phyloP scores from a whole-genome alignment of 768 basidiomycete species.

The Mycena leptocephala region DNA sequence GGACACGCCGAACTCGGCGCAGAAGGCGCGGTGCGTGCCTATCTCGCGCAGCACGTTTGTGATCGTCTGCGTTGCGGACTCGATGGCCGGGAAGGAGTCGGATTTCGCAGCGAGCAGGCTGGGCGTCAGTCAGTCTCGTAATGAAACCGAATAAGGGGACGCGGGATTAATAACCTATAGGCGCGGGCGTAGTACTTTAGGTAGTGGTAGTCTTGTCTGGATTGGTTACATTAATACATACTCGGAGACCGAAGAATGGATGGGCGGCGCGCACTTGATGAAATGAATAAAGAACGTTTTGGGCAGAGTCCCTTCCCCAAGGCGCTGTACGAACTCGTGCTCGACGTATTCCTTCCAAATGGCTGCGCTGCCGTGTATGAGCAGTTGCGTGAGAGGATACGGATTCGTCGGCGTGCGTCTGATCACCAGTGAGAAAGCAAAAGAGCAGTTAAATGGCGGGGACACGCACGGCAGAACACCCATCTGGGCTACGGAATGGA shows the following conservation, averaged over 20 bases:
- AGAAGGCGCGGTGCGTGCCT: slow-evolving; percentile 79
- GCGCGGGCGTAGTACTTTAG: slow-evolving; percentile 89
- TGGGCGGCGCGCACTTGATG: slow-evolving; percentile 73
- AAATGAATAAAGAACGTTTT: slow-evolving; percentile 85
- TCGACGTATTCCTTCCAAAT: slow-evolving; percentile 85
- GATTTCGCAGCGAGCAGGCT: slow-evolving; percentile 89
- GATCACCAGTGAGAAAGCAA: background rate
- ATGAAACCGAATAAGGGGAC: slow-evolving; percentile 29
- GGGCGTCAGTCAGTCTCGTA: background rate
- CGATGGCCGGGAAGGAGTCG: slow-evolving; percentile 73
- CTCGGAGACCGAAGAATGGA: background rate
- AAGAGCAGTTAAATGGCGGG: background rate
- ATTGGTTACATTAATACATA: background rate
- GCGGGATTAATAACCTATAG: slow-evolving; percentile 68
- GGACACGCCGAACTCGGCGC: slow-evolving; percentile 79
- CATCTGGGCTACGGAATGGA: slow-evolving; percentile 70
- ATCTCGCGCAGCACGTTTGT: slow-evolving; percentile 79
- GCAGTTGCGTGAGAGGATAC: slow-evolving; percentile 77
- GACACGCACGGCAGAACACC: slow-evolving; percentile 64
- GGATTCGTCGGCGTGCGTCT: slow-evolving; percentile 76
- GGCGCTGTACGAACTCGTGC: slow-evolving; percentile 86
- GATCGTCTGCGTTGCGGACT: slow-evolving; percentile 75
- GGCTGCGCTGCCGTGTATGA: slow-evolving; percentile 70
- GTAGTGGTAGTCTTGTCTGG: slow-evolving; percentile 87
- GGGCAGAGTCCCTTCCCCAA: slow-evolving; percentile 82